Evolutionary conservation across 176 grass and related monocot species (phyloP).

Genomic region (Thinopyrum elongatum): DNA sequence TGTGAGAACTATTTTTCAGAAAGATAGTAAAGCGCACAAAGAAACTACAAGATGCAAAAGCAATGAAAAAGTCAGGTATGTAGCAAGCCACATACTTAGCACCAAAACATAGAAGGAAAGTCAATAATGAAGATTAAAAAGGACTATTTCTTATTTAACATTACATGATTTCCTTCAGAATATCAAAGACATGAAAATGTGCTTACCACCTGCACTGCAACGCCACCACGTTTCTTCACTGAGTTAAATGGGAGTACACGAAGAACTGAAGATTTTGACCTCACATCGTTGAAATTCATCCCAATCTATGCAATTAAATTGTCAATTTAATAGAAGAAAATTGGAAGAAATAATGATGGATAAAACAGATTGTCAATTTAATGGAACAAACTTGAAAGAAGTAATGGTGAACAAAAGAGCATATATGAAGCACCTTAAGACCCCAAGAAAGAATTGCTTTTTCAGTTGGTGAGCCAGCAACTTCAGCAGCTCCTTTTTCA

Average conservation of each 20-base stretch:
- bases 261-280: constrained; percentile 54
- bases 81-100: background rate
- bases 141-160: background rate
- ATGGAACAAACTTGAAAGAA: background rate
- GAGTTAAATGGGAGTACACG: constrained; percentile 65
- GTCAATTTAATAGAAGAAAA: constrained; percentile 1
- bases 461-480: constrained; percentile 65
- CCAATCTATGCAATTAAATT: constrained; percentile 42
- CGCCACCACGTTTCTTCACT: constrained; percentile 65
- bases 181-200: constrained; percentile 22
- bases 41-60: constrained; percentile 6
- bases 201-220: constrained; percentile 58
- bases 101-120: background rate
- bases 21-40: background rate
- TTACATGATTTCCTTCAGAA: background rate
- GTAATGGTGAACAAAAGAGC: background rate
- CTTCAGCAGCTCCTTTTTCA: constrained; percentile 55
- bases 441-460: constrained; percentile 69
- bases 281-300: constrained; percentile 55
- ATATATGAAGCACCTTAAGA: constrained; percentile 39
- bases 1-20: background rate
- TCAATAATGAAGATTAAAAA: no score
- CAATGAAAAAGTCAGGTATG: background rate
- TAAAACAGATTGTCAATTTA: background rate
- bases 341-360: background rate